Percentiles rank a stretch among this genome's conserved stretches.
These are phyloP conservation scores for Starmerella tilneyi DNA, from an alignment of 805 yeast genomes.

Conservation along the genomic window DNA sequence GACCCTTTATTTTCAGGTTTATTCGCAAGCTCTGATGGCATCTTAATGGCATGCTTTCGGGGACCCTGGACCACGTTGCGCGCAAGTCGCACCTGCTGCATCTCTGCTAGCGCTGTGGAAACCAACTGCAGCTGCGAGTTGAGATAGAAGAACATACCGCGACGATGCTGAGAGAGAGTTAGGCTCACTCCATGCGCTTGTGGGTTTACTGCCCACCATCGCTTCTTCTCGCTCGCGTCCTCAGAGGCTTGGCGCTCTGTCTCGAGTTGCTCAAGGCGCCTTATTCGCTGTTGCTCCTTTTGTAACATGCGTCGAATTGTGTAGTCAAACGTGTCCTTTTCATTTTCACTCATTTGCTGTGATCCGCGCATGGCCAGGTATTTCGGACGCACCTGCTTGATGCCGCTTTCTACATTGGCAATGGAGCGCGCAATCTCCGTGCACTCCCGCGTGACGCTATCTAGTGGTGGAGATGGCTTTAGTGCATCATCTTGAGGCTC, in stretches of 20 bases:
- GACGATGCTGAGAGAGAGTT: constrained; percentile 30
- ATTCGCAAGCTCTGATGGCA: not conserved
- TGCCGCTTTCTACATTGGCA: constrained; percentile 6
- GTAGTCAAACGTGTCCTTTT: constrained; percentile 35
- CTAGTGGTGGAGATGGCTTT: constrained; percentile 14
- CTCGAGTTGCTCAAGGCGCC: constrained; percentile 22
- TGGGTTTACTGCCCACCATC: constrained; percentile 25
- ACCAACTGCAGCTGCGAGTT: constrained; percentile 29
- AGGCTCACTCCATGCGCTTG: constrained; percentile 23
- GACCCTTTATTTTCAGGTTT: no score
- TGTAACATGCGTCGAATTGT: constrained; percentile 33
- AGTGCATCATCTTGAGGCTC: not conserved
- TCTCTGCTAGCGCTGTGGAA: constrained; percentile 29
- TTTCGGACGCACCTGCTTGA: constrained; percentile 25
- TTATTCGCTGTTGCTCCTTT: constrained; percentile 27
- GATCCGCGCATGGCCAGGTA: constrained; percentile 28
- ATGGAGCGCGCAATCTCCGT: constrained; percentile 24
- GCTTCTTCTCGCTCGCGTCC: constrained; percentile 7
- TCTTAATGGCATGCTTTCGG: not conserved
- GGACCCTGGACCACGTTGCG: constrained; percentile 15
- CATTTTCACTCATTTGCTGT: constrained; percentile 29
- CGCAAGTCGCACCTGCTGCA: constrained; percentile 31
- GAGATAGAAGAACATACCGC: constrained; percentile 33
- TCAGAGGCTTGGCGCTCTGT: constrained; percentile 12
- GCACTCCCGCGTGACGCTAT: constrained; percentile 27